Evolutionary conservation across 1,139 yeast species (phyloP), one percentile per base, ranked within the genome.

Genomic region (Saccharomycopsis hybrid): DNA sequence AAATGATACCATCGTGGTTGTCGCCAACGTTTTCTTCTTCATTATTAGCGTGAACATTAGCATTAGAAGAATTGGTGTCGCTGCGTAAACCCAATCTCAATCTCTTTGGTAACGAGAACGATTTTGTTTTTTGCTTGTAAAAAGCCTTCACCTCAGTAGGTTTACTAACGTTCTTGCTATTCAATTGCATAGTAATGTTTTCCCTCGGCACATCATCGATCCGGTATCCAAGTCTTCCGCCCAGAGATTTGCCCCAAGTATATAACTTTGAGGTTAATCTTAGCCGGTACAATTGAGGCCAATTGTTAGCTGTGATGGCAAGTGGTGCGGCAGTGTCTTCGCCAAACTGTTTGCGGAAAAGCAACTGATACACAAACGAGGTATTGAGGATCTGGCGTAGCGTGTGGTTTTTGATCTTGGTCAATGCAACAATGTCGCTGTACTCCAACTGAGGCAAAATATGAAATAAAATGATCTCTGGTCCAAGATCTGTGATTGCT

Each of bases 201-300:
- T 62, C 63, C 8, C 52, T 54, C 3, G 71, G 67, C 5, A 69
- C 57, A 24, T 62, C 63, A 28, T 61, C 56, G 7, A 62, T 58
- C 2, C 62, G 59, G 0, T 68, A 56, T 4, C 92, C 94, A 46
- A 85, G 65, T 42, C 92, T 63, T 1, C 82, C 83, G 46, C 70
- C 68, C 32, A 65, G 65, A 4, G 74, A 60, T 13, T 74, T 65
- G 18, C 55, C 55, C 53, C 53, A 53, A 31, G 53, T 45, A 37
- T 43, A 47, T 3, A 52, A 39, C 9, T 43, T 39, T 9, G 52
- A 39, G 2, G 29, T 33, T 9, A 33, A n/a, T 31, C 67, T 51
- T 33, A 60, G 28, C 41, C 55, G 55, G 50, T 54, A 63, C 28
- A 64, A 41, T 27, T 60, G 58, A 2, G 62, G 62, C 67, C 67